Base-by-base conservation (phyloP, 805 yeast genomes). In the Candida nitratophila region DNA sequence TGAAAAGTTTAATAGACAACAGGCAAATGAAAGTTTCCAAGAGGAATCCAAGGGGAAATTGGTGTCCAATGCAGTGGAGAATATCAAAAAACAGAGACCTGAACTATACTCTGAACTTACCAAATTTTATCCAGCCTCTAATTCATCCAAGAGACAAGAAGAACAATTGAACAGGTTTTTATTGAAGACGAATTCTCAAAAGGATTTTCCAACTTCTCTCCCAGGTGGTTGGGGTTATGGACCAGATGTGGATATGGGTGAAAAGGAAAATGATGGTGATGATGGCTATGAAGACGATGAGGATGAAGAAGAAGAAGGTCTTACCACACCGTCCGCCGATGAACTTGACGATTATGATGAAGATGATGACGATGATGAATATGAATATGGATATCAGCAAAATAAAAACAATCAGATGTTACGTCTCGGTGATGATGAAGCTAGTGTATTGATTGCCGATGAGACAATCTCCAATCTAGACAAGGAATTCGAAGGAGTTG, bases 401-500 rank as follows among this genome's bases (percentile, higher is more conserved):
- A n/a, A 29, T 29, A 29, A 4, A 11, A 14, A 29, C 14, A 12
- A 12, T 29, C 32, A 29, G 14, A 10, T 29, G n/a, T 4, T 29
- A 5, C 15, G n/a, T 12, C 5, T 29, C 15, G 40, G 26, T 7
- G 29, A 19, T 27, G 37, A 39, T 34, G 31, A 34, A 11, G 41
- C 24, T 17, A 46, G 32, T 26, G 32, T 38, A 15, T 33, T 46
- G 50, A 48, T 35, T 45, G 45, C 3, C 3, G 29, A 34, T 19
- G 15, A 16, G 4, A 11, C 17, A 9, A 17, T 9, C 9, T 3
- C 15, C 7, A 34, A 47, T 26, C 39, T 42, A 11, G 40, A 41
- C 19, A 44, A 44, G 36, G 27, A 56, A 56, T 50, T 57, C 60
- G 49, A 51, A 17, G 74, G 70, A 2, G 57, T 79, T 19, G 69